Conservation (phyloP, 2,329 filamentous ascomycete genomes). For the Ophiostoma montium region DNA sequence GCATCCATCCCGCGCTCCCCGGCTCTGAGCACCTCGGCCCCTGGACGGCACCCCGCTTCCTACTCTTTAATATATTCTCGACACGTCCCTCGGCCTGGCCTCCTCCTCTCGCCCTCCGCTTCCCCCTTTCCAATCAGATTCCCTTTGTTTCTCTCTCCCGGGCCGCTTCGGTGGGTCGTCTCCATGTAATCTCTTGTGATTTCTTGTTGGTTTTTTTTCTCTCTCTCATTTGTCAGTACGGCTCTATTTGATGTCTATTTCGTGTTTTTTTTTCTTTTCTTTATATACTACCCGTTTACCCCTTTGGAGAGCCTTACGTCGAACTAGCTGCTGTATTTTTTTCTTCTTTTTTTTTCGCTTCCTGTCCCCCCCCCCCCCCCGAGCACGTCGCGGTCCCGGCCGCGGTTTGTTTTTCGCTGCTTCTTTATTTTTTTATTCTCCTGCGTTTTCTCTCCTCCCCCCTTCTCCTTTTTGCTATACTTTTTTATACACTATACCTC, state of each 20-base stretch:
- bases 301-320: neutral
- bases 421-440: no score
- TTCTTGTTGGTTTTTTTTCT: neutral
- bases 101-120: neutral
- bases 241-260: conserved; percentile 1
- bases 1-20: neutral
- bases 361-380: no score
- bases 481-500: no score
- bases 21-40: neutral
- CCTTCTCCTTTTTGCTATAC: no score
- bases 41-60: neutral
- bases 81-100: neutral
- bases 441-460: no score
- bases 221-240: conserved; percentile 1
- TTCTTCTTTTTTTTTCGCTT: neutral
- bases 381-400: no score
- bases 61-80: neutral
- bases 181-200: neutral
- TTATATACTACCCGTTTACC: neutral
- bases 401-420: no score
- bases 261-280: neutral
- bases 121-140: neutral
- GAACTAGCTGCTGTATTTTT: neutral
- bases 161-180: neutral
- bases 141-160: neutral